Evolutionary conservation across 352 stramenopile genomes (phyloP), one percentile per base, ranked within the genome.

Genomic region (Phytophthora foliorum): DNA sequence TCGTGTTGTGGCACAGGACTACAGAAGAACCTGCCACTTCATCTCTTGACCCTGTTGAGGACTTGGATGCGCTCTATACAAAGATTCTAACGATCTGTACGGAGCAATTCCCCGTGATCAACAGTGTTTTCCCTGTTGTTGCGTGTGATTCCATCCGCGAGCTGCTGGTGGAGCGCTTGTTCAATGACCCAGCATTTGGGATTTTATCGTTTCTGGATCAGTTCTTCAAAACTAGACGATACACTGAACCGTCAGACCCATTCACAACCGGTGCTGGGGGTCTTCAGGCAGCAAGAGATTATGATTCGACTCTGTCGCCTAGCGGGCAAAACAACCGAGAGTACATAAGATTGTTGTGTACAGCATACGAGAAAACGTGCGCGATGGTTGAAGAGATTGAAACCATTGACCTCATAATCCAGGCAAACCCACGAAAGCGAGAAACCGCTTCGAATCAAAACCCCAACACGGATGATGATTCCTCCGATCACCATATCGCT

Each of bases 131-230:
- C 56, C 82, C 87, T 36, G 9, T 72, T 1, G 46, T 54, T 16
- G 52, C 73, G 5, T 78, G 66, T 42, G 78, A 80, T 17, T 89
- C 75, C 16, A 78, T 86, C 7, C 82, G 84, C 0, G 88, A 95
- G 50, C 50, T 90, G 7, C 69, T 95, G 10, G 55, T 95, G 16
- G 86, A 93, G 52, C 65, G 88, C 3, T 57, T 95, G 21, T 94
- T 90, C 45, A 91, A 93, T 31, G 88, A 95, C 48, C 88, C 88
- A 31, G 88, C 80, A 2, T 95, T 94, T 10, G 88, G 88, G 0
- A 82, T 95, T 53, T 81, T 91, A 46, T 92, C 84, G 7, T 91
- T 88, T 45, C 56, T 95, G 21, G 88, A 95, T 32, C 77, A 88
- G 31, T 78, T 93, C 24, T 55, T 95, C n/a, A 89, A 55, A n/a